A percentile compares a stretch with the other conserved stretches of the same genome.
These are phyloP conservation scores for Cadophora sp. DNA, from an alignment of 2,329 filamentous ascomycete genomes.

Conservation along the genomic window DNA sequence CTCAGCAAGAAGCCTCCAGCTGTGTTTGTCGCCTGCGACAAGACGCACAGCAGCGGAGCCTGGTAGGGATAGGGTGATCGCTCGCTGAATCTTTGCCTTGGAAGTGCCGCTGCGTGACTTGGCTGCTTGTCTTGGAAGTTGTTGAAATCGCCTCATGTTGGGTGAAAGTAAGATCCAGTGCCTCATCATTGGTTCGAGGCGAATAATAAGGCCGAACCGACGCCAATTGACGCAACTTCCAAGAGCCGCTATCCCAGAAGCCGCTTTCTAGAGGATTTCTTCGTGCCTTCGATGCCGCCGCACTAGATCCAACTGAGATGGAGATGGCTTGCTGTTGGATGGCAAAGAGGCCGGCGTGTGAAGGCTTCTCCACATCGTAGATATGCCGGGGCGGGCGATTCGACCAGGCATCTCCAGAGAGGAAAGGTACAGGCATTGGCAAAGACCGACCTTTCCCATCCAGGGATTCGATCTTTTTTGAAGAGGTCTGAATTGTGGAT, in stretches of 20 bases:
- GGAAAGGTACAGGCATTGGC: slow-evolving; percentile 1
- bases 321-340: background rate
- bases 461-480: background rate
- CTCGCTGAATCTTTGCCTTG: slow-evolving; percentile 19
- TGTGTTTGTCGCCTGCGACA: background rate
- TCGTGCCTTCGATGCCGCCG: slow-evolving; percentile 6
- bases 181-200: background rate
- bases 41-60: slow-evolving; percentile 4
- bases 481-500: slow-evolving; percentile 10
- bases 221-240: slow-evolving; percentile 7
- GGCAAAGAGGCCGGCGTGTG: slow-evolving; percentile 7
- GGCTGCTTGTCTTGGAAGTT: slow-evolving; percentile 11
- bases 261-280: slow-evolving; percentile 14
- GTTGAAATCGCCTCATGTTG: background rate
- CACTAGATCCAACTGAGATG: background rate
- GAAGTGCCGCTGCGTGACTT: slow-evolving; percentile 1
- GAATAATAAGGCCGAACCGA: slow-evolving; percentile 15
- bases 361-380: slow-evolving; percentile 13
- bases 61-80: slow-evolving; percentile 2
- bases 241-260: background rate
- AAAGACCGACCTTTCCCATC: slow-evolving; percentile 1
- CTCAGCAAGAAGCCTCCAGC: slow-evolving; percentile 3
- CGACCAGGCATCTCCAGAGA: slow-evolving; percentile 16
- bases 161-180: background rate
- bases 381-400: slow-evolving; percentile 1